phyloP scores from a whole-genome alignment of 2,329 filamentous ascomycete species.

The Colletotrichum sidae region DNA sequence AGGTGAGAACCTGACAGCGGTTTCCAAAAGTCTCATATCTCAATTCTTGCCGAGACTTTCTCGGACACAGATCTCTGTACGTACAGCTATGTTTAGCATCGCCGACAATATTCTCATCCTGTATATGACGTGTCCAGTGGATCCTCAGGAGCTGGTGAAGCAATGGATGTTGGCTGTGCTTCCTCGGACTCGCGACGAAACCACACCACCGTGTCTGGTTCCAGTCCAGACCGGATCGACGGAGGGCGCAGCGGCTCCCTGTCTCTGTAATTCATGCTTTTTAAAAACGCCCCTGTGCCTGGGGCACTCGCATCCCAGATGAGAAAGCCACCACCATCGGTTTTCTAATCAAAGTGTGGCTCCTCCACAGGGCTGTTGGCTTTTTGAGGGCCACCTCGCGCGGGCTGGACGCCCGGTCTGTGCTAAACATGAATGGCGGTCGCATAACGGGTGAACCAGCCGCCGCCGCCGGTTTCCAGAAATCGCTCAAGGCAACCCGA shows the following conservation, averaged over 20 bases:
- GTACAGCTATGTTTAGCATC: no score
- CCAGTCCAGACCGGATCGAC: conserved; percentile 25
- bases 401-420: conserved; percentile 16
- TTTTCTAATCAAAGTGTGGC: conserved; percentile 7
- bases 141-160: no score
- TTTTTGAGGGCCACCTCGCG: background rate
- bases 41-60: no score
- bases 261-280: conserved; percentile 13
- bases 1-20: no score
- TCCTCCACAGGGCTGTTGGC: conserved; percentile 16
- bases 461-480: conserved; percentile 10
- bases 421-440: conserved; percentile 22
- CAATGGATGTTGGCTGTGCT: background rate
- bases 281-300: background rate
- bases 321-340: background rate
- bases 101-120: no score
- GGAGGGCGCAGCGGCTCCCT: conserved; percentile 27
- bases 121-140: no score
- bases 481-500: background rate
- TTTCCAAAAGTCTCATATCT: no score
- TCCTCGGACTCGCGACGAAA: background rate
- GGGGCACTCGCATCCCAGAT: background rate
- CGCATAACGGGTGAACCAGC: conserved; percentile 21
- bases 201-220: background rate
- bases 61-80: no score